A percentile compares a stretch with the other conserved stretches of the same genome.
phyloP scores from a whole-genome alignment of 176 grass and related monocot genomes.

The Areca catechu region DNA sequence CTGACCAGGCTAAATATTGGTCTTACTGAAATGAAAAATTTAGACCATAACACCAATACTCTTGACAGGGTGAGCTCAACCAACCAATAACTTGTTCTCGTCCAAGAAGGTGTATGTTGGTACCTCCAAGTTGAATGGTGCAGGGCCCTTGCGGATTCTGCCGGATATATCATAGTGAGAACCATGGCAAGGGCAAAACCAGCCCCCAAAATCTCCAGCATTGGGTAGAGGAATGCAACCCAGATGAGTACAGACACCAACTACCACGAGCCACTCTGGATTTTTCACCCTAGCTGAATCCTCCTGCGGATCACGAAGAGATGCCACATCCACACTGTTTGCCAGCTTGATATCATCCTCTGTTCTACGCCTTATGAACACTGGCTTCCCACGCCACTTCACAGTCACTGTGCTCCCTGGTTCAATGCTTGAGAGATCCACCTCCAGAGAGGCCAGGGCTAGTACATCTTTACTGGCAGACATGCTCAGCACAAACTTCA shows the following conservation, averaged over 20 bases:
- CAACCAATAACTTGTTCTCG: conserved; percentile 76
- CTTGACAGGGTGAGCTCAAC: conserved; percentile 26
- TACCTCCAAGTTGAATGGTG: conserved; percentile 81
- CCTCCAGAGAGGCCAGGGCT: conserved; percentile 66
- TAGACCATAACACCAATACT: not conserved
- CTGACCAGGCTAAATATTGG: no score
- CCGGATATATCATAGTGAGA: conserved; percentile 85
- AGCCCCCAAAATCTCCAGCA: conserved; percentile 71
- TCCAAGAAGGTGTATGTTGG: conserved; percentile 76
- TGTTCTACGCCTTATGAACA: conserved; percentile 83
- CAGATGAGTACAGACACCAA: conserved; percentile 81
- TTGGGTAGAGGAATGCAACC: conserved; percentile 89
- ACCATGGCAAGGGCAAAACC: conserved; percentile 92
- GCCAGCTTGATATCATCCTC: conserved; percentile 80
- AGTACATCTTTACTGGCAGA: conserved; percentile 94
- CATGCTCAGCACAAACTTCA: conserved; percentile 88
- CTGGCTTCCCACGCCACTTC: conserved; percentile 92
- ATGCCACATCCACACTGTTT: conserved; percentile 52
- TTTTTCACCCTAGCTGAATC: conserved; percentile 73
- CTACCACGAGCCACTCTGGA: conserved; percentile 77
- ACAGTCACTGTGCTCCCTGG: conserved; percentile 76
- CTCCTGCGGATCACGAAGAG: conserved; percentile 65
- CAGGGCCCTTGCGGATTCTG: conserved; percentile 84
- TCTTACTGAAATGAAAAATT: not conserved
- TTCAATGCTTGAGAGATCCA: conserved; percentile 78